phyloP scores from a whole-genome alignment of 2,329 filamentous ascomycete genomes.

The Colletotrichum noveboracense region DNA sequence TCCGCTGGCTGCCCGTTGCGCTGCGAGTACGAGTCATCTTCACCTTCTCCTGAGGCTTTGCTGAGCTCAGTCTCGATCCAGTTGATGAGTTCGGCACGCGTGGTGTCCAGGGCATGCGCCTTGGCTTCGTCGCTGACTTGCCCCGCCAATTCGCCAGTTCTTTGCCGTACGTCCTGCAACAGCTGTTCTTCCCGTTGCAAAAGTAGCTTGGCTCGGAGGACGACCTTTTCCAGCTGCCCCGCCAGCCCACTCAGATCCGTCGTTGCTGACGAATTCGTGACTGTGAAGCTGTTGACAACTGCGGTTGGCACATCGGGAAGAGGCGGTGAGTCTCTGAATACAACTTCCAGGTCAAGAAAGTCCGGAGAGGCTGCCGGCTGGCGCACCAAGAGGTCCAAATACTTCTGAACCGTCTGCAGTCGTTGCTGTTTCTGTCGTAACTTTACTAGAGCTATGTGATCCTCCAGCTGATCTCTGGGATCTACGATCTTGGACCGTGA shows the following conservation, averaged over 20 bases:
- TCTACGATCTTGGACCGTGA: conserved; percentile 15
- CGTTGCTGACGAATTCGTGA: conserved; percentile 41
- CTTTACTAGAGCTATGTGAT: conserved; percentile 56
- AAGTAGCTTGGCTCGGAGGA: conserved; percentile 62
- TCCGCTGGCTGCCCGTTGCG: conserved; percentile 19
- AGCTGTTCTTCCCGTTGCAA: conserved; percentile 62
- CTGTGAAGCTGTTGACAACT: conserved; percentile 54
- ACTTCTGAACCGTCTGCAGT: conserved; percentile 54
- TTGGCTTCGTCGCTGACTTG: conserved; percentile 45
- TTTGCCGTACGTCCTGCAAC: conserved; percentile 44
- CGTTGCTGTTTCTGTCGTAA: conserved; percentile 57
- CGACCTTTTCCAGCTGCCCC: conserved; percentile 60
- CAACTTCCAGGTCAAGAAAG: conserved; percentile 53
- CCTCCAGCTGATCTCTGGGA: conserved; percentile 41
- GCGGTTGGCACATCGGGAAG: conserved; percentile 58
- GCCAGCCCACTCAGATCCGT: conserved; percentile 53
- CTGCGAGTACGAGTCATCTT: conserved; percentile 23
- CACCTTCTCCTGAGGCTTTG: conserved; percentile 48
- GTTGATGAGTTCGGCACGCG: conserved; percentile 64
- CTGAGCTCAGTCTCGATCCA: conserved; percentile 70
- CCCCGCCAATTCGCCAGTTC: conserved; percentile 27
- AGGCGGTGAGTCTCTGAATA: conserved; percentile 48
- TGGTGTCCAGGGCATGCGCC: conserved; percentile 58
- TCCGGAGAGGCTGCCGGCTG: conserved; percentile 56
- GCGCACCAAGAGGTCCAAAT: conserved; percentile 54